phyloP scores from a whole-genome alignment of 305 asterid genomes.

The Solanum hybrid region DNA sequence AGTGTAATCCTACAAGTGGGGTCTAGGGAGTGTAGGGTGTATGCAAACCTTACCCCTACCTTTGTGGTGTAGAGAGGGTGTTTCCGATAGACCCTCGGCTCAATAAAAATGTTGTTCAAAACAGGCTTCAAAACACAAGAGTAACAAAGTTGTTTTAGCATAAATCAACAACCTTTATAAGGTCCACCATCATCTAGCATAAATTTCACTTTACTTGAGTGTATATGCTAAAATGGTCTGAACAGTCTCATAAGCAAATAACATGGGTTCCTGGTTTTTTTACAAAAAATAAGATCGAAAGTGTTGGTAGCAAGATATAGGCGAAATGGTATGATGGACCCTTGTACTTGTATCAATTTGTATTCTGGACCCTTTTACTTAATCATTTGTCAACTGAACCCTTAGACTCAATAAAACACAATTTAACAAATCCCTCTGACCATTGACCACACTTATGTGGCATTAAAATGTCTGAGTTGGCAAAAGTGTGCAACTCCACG shows the following conservation, averaged over 20 bases:
- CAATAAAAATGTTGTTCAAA: background rate
- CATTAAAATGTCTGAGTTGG: too few species aligned
- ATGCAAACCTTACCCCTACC: background rate
- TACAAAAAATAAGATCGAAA: background rate
- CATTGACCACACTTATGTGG: too few species aligned
- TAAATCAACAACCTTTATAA: background rate
- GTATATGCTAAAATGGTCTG: background rate
- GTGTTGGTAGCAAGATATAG: background rate
- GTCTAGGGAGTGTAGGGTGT: background rate
- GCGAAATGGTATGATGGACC: too few species aligned
- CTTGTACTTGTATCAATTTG: too few species aligned
- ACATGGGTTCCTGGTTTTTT: background rate
- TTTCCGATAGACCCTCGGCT: background rate
- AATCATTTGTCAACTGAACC: too few species aligned
- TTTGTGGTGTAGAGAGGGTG: background rate
- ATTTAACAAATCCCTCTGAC: too few species aligned
- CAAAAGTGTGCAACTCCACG: too few species aligned
- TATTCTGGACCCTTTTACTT: too few species aligned
- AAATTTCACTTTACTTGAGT: background rate
- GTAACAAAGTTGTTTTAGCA: background rate
- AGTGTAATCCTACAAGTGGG: background rate
- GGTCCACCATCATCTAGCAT: background rate
- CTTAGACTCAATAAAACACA: too few species aligned
- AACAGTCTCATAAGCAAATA: background rate
- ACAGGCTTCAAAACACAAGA: background rate